These are phyloP conservation scores for Colletotrichum horii DNA, from an alignment of 2,329 filamentous ascomycete species.

Conservation along the genomic window DNA sequence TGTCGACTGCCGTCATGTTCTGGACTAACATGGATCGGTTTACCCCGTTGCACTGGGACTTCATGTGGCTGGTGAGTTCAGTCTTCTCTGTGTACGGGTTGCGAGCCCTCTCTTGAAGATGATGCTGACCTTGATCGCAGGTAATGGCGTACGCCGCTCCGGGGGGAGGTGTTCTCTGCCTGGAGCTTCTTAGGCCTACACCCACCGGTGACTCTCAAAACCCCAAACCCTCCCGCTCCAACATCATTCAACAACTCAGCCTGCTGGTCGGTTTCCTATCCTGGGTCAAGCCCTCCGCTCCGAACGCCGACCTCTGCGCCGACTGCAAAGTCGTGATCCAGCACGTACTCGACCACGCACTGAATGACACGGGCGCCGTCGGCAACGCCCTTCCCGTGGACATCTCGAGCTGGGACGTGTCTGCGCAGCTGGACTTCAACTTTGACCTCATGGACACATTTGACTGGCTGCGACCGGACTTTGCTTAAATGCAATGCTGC, in stretches of 20 bases:
- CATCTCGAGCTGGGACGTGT: not conserved
- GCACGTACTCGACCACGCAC: constrained; percentile 48
- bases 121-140: not conserved
- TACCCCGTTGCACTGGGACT: constrained; percentile 8
- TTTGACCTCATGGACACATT: not conserved
- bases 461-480: not conserved
- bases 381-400: not conserved
- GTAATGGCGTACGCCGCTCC: not conserved
- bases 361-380: not conserved
- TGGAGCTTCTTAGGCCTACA: not conserved
- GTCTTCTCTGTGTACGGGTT: not conserved
- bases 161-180: not conserved
- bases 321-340: constrained; percentile 52
- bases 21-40: constrained; percentile 56
- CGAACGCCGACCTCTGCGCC: constrained; percentile 50
- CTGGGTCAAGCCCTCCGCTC: constrained; percentile 51
- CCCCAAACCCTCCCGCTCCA: not conserved
- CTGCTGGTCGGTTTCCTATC: constrained; percentile 49
- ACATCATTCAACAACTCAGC: not conserved
- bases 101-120: not conserved
- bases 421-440: not conserved
- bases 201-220: not conserved
- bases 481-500: not conserved
- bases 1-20: constrained; percentile 47
- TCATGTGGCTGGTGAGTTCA: not conserved